Conservation (phyloP, 805 yeast species). For the Zygoascus flipseniorum region DNA sequence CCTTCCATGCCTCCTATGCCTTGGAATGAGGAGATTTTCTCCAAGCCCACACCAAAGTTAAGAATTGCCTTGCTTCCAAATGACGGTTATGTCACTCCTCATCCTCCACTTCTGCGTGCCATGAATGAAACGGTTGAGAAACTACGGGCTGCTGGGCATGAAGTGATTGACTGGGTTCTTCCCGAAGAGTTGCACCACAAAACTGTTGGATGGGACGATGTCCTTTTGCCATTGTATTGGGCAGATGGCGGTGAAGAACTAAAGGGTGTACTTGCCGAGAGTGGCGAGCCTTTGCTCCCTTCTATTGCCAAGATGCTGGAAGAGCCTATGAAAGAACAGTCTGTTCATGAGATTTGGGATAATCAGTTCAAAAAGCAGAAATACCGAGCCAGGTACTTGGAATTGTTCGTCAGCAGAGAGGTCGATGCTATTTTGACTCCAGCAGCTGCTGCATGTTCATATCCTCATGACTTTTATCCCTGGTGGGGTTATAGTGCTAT, state of each 20-base stretch:
- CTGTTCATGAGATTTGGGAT: not conserved
- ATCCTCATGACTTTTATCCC: conserved; percentile 50
- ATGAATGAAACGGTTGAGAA: conserved; percentile 27
- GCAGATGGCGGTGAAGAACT: conserved; percentile 61
- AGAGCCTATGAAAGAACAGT: not conserved
- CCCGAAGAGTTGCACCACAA: conserved; percentile 4
- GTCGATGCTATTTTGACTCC: conserved; percentile 8
- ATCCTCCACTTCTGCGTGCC: conserved; percentile 44
- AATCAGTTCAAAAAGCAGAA: not conserved
- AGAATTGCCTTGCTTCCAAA: conserved; percentile 16
- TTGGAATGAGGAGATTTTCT: conserved; percentile 3
- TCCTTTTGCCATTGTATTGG: conserved; percentile 32
- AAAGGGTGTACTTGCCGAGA: conserved; percentile 44
- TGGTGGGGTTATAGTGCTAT: conserved; percentile 79
- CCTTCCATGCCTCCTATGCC: conserved; percentile 9
- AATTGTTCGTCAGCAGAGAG: not conserved
- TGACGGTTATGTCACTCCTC: conserved; percentile 40
- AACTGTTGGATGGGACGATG: conserved; percentile 22
- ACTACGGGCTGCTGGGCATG: conserved; percentile 6
- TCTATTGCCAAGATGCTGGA: conserved; percentile 10
- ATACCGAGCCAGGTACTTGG: conserved; percentile 1
- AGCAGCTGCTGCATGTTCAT: conserved; percentile 59
- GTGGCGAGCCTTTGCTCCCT: conserved; percentile 14
- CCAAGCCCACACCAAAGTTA: conserved; percentile 3
- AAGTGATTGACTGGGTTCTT: conserved; percentile 5